These are phyloP conservation scores for Populus deltoides DNA, from an alignment of 345 rosid species.

Conservation along the genomic window DNA sequence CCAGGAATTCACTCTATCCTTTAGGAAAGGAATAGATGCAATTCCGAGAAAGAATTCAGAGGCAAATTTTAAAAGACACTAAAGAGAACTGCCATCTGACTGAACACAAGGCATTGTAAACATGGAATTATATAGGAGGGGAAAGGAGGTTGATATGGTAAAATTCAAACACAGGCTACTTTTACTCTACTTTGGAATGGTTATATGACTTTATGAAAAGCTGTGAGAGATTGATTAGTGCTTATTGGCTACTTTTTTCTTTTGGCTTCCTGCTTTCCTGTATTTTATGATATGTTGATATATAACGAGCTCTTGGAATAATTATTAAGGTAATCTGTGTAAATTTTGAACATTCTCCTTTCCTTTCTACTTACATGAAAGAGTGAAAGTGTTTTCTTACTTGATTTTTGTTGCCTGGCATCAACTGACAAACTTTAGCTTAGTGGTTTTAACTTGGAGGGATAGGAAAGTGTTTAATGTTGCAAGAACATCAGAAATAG, in stretches of 20 bases:
- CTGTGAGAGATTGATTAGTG: constrained; percentile 19
- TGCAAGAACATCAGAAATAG: not conserved
- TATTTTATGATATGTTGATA: not conserved
- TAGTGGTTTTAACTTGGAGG: not conserved
- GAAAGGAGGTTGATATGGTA: constrained; percentile 14
- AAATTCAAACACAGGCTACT: constrained; percentile 14
- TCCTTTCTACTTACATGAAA: not conserved
- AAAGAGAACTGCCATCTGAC: constrained; percentile 27
- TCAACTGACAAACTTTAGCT: not conserved
- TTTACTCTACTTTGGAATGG: constrained; percentile 6
- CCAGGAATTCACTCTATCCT: not conserved
- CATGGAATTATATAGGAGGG: constrained; percentile 22
- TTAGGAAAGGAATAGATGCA: not conserved
- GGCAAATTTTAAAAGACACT: constrained; percentile 3
- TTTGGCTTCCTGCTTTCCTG: constrained; percentile 7
- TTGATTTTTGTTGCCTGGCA: not conserved
- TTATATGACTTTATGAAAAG: constrained; percentile 30
- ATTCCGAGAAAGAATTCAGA: constrained; percentile 13
- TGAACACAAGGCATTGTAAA: constrained; percentile 25
- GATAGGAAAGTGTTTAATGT: constrained; percentile 1
- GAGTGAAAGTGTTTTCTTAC: not conserved
- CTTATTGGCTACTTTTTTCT: constrained; percentile 11
- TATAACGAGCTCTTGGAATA: not conserved
- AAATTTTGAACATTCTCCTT: not conserved
- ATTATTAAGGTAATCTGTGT: not conserved